phyloP scores from a whole-genome alignment of 2,329 filamentous ascomycete species.

The Talaromyces funiculosus region DNA sequence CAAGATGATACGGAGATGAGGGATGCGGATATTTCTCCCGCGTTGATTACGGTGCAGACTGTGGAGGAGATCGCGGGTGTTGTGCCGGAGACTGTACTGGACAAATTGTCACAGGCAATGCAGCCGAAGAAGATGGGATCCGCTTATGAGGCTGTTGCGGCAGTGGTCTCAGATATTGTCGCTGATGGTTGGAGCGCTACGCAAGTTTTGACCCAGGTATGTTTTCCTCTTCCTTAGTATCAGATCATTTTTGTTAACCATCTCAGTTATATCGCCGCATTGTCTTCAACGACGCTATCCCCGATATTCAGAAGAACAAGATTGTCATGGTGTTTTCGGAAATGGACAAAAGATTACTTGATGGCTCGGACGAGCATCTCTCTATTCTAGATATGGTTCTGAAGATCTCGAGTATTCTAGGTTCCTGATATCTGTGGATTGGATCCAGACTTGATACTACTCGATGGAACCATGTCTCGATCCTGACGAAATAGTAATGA shows the following conservation, averaged over 20 bases:
- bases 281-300: conserved; percentile 76
- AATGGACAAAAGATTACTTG: conserved; percentile 86
- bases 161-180: conserved; percentile 81
- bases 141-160: conserved; percentile 68
- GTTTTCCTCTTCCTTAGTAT: conserved; percentile 17
- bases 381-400: conserved; percentile 80
- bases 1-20: conserved; percentile 57
- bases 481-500: not conserved
- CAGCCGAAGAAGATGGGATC: conserved; percentile 61
- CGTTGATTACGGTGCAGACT: conserved; percentile 64
- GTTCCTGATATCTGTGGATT: conserved; percentile 9
- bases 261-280: conserved; percentile 62
- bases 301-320: conserved; percentile 80
- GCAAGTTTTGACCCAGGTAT: conserved; percentile 75
- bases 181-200: conserved; percentile 95
- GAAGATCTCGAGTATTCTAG: conserved; percentile 70
- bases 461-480: not conserved
- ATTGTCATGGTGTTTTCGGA: conserved; percentile 89
- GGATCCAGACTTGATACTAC: not conserved
- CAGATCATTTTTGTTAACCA: not conserved
- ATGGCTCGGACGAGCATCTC: conserved; percentile 92
- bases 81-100: conserved; percentile 70
- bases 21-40: conserved; percentile 40
- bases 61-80: conserved; percentile 96
- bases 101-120: conserved; percentile 66